Percentiles rank a stretch among this genome's conserved stretches.
These are phyloP conservation scores for Xerocomus nothofagi DNA, from an alignment of 1,284 basidiomycete species.

Conservation along the genomic window DNA sequence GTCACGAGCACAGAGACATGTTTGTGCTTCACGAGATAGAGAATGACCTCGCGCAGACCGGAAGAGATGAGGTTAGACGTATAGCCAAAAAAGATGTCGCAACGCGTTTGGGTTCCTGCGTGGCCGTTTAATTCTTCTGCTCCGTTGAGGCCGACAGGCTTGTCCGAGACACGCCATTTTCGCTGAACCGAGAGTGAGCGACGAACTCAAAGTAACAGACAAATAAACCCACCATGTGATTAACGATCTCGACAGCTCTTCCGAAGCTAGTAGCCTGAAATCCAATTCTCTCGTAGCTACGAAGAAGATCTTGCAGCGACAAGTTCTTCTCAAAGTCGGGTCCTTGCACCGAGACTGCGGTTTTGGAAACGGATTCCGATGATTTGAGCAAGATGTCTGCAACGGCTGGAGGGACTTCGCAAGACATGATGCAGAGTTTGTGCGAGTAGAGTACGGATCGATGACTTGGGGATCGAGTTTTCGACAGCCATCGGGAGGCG, in stretches of 20 bases:
- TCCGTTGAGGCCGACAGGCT: constrained; percentile 63
- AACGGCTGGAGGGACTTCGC: background rate
- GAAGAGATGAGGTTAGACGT: constrained; percentile 99
- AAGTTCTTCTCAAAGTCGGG: constrained; percentile 81
- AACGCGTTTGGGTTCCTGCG: constrained; percentile 63
- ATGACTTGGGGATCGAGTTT: background rate
- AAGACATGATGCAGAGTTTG: background rate
- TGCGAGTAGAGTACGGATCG: background rate
- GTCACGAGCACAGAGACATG: constrained; percentile 92
- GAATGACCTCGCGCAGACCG: constrained; percentile 91
- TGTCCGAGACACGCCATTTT: constrained; percentile 82
- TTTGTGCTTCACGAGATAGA: constrained; percentile 92
- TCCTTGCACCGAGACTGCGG: constrained; percentile 77
- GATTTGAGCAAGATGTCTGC: constrained; percentile 47
- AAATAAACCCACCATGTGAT: constrained; percentile 96
- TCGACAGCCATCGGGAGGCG: background rate
- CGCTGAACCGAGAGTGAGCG: constrained; percentile 46
- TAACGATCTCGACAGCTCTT: constrained; percentile 86
- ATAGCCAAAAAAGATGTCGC: constrained; percentile 94
- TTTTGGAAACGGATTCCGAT: constrained; percentile 75
- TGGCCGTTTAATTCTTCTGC: constrained; percentile 71
- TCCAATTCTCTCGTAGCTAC: constrained; percentile 86
- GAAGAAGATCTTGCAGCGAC: constrained; percentile 72
- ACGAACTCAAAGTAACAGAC: too few species aligned
- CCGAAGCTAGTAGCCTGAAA: constrained; percentile 95